Base-by-base conservation (phyloP, 768 basidiomycete genomes). In the Leccinum uliginosum region DNA sequence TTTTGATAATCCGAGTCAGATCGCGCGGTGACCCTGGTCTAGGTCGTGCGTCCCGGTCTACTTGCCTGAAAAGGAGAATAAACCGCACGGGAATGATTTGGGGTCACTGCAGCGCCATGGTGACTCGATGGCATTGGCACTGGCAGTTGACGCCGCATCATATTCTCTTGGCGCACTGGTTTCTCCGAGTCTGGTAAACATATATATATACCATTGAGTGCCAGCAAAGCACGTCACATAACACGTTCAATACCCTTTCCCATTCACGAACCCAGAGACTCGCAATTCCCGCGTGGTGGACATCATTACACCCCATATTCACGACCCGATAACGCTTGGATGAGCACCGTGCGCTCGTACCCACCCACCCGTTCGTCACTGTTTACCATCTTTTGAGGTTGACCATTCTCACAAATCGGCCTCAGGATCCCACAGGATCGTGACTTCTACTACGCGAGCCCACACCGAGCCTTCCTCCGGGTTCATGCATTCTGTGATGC, bases 401-500 rank as follows among this genome's bases (percentile, higher is more conserved):
- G 3, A 34, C 11, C 45, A 34, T 38, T 32, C 55, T 59, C 30
- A 64, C 45, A 12, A 29, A 27, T 26, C 35, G 12, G 19, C n/a
- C 24, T 5, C 24, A 69, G 60, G 44, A 46, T 60, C 51, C 7
- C 59, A 50, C n/a, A 56, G 51, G 51, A 53, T 60, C 46, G 54
- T 62, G 55, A 59, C 58, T 21, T 53, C 53, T 15, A 4, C 38
- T 34, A n/a, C 9, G 6, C 66, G 59, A 27, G 57, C 64, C 10
- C 58, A 3, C 24, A 70, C 66, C 27, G 66, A 63, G 27, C 63
- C 68, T n/a, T 26, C 29, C 17, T 17, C 38, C 2, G 66, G 60
- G 27, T 67, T 71, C 56, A 60, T 65, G 63, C 44, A 6, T n/a
- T 54, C 70, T 7, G 40, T 73, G 40, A 59, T 68, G 58, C 29